A percentile compares a stretch with the other conserved stretches of the same genome.
Conservation (phyloP, 2,329 filamentous ascomycete genomes). For the Ceratocystiopsis sp. region DNA sequence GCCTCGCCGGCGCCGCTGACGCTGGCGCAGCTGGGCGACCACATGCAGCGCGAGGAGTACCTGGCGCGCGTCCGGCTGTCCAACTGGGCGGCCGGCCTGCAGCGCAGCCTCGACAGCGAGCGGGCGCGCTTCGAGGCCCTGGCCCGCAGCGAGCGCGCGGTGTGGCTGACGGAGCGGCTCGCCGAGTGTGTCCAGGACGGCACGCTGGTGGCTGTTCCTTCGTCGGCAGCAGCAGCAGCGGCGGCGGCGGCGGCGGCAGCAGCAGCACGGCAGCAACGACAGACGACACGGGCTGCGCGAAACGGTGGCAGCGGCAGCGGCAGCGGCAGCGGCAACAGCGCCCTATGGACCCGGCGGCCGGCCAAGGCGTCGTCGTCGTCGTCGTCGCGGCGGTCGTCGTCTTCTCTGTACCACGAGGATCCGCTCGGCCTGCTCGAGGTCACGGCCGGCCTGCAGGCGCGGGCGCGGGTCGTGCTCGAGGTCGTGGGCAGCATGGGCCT, state of each 20-base stretch:
- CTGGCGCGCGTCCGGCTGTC: slow-evolving; percentile 44
- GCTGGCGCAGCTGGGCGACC: slow-evolving; percentile 38
- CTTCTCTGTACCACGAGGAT: slow-evolving; percentile 41
- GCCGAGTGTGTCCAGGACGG: slow-evolving; percentile 52
- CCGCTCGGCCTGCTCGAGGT: slow-evolving; percentile 63
- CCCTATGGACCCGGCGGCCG: background rate
- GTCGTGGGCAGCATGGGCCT: slow-evolving; percentile 58
- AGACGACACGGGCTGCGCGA: slow-evolving; percentile 1
- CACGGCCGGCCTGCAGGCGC: slow-evolving; percentile 45
- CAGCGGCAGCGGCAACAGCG: background rate
- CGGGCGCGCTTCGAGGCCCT: slow-evolving; percentile 50
- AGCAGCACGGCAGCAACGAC: background rate
- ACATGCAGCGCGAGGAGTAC: slow-evolving; percentile 17
- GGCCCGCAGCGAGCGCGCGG: slow-evolving; percentile 42
- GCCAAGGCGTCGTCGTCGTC: background rate
- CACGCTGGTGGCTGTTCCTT: slow-evolving; percentile 32
- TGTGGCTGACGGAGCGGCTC: slow-evolving; percentile 51
- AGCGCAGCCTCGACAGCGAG: slow-evolving; percentile 58
- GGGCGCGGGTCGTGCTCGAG: slow-evolving; percentile 52
- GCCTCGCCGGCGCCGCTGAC: slow-evolving; percentile 31
- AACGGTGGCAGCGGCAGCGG: slow-evolving; percentile 1
- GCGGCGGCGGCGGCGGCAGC: slow-evolving; percentile 7
- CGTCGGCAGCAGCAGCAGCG: slow-evolving; percentile 13
- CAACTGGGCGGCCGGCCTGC: slow-evolving; percentile 69
- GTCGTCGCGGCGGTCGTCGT: background rate